phyloP scores from a whole-genome alignment of 148 eudicot genomes.

The Salicornia ramosissima region DNA sequence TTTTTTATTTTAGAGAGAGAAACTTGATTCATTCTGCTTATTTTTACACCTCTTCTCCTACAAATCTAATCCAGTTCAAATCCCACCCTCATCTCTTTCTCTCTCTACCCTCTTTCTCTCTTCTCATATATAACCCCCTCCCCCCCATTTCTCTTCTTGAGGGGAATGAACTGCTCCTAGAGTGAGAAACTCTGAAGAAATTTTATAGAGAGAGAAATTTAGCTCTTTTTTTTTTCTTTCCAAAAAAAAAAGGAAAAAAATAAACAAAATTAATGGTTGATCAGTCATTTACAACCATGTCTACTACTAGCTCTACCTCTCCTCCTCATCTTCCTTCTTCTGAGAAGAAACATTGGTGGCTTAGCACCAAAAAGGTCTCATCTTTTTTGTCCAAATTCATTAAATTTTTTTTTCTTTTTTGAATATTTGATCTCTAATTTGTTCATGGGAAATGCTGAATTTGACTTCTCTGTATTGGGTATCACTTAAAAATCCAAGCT shows the following conservation, averaged over 20 bases:
- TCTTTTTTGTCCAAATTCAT: constrained; percentile 6
- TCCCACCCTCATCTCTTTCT: neutral
- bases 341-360: constrained; percentile 95
- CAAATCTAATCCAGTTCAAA: constrained; percentile 13
- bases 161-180: constrained; percentile 22
- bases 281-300: constrained; percentile 39
- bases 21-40: constrained; percentile 7
- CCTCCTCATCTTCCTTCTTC: constrained; percentile 36
- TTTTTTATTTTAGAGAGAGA: neutral
- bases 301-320: constrained; percentile 33
- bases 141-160: constrained; percentile 19
- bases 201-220: constrained; percentile 6
- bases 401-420: neutral
- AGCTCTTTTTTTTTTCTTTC: neutral
- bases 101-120: neutral
- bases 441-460: constrained; percentile 12
- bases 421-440: constrained; percentile 2
- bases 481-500: neutral
- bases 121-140: neutral
- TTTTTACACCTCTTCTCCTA: neutral
- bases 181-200: constrained; percentile 11
- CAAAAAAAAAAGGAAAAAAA: neutral
- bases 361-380: constrained; percentile 78
- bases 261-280: constrained; percentile 25
- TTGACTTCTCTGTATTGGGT: constrained; percentile 15